These are phyloP conservation scores for Globisporangium megalacanthum DNA, from an alignment of 352 stramenopile genomes.

Conservation along the genomic window DNA sequence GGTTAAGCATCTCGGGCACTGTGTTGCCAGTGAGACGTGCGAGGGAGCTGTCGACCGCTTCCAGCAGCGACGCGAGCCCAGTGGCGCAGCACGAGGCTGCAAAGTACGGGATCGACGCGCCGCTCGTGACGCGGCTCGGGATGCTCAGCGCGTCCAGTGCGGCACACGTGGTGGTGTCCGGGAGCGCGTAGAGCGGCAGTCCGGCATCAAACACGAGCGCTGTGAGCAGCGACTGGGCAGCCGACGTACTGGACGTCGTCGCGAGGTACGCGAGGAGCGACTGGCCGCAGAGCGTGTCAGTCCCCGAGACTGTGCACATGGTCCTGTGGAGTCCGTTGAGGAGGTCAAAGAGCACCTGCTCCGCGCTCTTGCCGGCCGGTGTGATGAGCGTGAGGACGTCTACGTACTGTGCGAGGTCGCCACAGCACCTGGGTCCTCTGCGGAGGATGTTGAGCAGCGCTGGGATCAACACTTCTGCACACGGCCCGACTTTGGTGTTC, in stretches of 20 bases:
- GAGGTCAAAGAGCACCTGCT: constrained; percentile 32
- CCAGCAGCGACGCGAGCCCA: constrained; percentile 30
- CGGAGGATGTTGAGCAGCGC: constrained; percentile 35
- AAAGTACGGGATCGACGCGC: constrained; percentile 33
- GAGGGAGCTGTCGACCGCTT: constrained; percentile 40
- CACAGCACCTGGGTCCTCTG: constrained; percentile 44
- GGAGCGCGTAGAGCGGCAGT: constrained; percentile 43
- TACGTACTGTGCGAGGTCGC: constrained; percentile 34
- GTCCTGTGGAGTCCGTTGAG: constrained; percentile 52
- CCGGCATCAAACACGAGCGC: constrained; percentile 36
- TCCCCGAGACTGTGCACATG: constrained; percentile 34
- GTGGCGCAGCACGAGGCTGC: constrained; percentile 40
- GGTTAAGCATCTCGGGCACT: constrained; percentile 41
- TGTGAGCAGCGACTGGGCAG: constrained; percentile 31
- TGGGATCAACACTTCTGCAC: constrained; percentile 35
- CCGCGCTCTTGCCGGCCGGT: constrained; percentile 35
- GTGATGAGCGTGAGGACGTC: constrained; percentile 43
- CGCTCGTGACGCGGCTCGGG: constrained; percentile 28
- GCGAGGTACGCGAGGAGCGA: constrained; percentile 34
- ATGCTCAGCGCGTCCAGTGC: constrained; percentile 33
- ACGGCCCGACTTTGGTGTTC: constrained; percentile 42
- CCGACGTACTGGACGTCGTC: constrained; percentile 15
- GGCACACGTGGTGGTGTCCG: constrained; percentile 32
- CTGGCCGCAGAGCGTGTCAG: constrained; percentile 34
- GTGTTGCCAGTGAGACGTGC: constrained; percentile 43